These are phyloP conservation scores for Scytalidium sp. DNA, from an alignment of 2,329 filamentous ascomycete species.

Conservation along the genomic window DNA sequence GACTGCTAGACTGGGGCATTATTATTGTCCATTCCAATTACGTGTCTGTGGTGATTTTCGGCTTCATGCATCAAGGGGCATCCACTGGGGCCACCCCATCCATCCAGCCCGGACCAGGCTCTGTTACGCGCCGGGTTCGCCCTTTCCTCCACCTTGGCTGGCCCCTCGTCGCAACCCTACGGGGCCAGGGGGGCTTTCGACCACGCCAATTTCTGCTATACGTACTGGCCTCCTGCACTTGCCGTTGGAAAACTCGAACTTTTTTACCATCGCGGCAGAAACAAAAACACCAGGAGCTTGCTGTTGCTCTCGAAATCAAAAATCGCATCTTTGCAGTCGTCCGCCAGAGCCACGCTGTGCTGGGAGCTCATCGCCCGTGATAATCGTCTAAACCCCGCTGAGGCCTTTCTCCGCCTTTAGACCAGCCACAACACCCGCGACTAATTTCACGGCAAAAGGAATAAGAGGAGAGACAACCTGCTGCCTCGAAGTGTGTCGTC, in stretches of 20 bases:
- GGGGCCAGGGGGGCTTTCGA: not conserved
- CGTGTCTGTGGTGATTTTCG: too few relatives aligned
- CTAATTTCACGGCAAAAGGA: not conserved
- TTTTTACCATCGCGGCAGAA: not conserved
- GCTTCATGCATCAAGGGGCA: not conserved
- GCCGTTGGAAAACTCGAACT: not conserved
- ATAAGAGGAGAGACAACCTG: not conserved
- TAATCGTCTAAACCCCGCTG: not conserved
- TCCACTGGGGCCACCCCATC: not conserved
- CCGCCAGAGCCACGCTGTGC: not conserved
- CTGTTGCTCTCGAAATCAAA: not conserved
- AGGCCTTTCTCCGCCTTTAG: not conserved
- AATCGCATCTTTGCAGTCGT: too few relatives aligned
- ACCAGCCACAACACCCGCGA: not conserved
- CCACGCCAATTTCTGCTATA: not conserved
- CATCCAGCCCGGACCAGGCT: not conserved
- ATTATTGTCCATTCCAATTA: too few relatives aligned
- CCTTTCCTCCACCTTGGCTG: slow-evolving; percentile 1
- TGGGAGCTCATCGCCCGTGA: not conserved
- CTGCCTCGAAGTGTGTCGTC: not conserved
- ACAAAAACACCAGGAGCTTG: not conserved
- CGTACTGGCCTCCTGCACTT: not conserved
- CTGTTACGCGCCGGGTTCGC: slow-evolving; percentile 12
- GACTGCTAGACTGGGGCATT: too few relatives aligned
- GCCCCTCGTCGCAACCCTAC: not conserved